Evolutionary conservation across 768 basidiomycete genomes (phyloP).

Genomic region (Tylopilus felleus): DNA sequence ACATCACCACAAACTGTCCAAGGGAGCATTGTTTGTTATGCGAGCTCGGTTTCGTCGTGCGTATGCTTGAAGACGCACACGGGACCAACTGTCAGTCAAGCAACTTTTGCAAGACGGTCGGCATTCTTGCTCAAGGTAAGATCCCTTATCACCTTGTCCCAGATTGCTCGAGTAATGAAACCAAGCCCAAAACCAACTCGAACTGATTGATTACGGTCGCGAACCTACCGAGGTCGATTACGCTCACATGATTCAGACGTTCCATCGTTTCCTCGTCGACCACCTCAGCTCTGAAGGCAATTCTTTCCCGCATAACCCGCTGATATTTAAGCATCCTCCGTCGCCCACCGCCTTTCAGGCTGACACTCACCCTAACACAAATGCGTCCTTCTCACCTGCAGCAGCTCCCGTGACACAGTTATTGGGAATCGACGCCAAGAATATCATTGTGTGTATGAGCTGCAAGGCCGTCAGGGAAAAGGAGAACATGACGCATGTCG

Average conservation of each 20-base stretch:
- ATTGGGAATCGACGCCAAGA: slow-evolving; percentile 76
- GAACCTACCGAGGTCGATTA: slow-evolving; percentile 75
- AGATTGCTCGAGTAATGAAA: background rate
- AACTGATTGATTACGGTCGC: slow-evolving; percentile 84
- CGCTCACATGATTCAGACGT: slow-evolving; percentile 86
- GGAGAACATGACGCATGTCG: slow-evolving; percentile 73
- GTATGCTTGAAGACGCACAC: slow-evolving; percentile 93
- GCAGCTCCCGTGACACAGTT: slow-evolving; percentile 83
- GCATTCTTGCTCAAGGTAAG: slow-evolving; percentile 80
- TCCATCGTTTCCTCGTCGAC: slow-evolving; percentile 92
- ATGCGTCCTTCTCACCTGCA: slow-evolving; percentile 30
- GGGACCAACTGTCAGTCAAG: slow-evolving; percentile 95
- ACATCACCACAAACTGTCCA: slow-evolving; percentile 84
- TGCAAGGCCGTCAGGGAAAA: slow-evolving; percentile 75
- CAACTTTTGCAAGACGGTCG: slow-evolving; percentile 95
- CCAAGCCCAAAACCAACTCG: slow-evolving; percentile 71
- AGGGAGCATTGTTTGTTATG: slow-evolving; percentile 93
- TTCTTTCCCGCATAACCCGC: slow-evolving; percentile 56
- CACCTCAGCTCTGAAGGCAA: slow-evolving; percentile 76
- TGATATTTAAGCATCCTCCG: slow-evolving; percentile 38
- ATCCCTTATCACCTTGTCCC: slow-evolving; percentile 1
- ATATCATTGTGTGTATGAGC: slow-evolving; percentile 65
- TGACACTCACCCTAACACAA: slow-evolving; percentile 15
- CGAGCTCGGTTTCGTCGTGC: slow-evolving; percentile 89
- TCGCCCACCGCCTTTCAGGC: slow-evolving; percentile 13